phyloP scores from a whole-genome alignment of 73 alveolate genomes.

The Blepharisma japonicum region DNA sequence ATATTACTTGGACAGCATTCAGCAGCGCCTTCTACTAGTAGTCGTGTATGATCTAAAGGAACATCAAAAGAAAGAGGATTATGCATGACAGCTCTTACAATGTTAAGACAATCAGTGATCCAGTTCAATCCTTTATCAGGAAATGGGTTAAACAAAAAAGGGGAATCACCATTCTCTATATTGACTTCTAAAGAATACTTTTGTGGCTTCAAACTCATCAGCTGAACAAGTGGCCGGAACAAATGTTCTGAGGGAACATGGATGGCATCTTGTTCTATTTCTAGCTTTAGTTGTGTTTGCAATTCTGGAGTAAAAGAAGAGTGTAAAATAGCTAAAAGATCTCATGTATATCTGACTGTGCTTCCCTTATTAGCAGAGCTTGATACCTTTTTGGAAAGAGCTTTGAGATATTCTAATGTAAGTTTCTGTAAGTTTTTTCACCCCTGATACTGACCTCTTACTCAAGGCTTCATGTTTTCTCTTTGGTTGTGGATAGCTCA shows the following conservation, averaged over 20 bases:
- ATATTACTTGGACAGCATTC: conserved; percentile 16
- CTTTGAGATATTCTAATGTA: conserved; percentile 1
- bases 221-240: conserved; percentile 12
- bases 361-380: background rate
- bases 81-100: background rate
- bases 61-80: conserved; percentile 12
- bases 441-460: conserved; percentile 12
- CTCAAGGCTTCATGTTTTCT: conserved; percentile 23
- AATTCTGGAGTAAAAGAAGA: background rate
- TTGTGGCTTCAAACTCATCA: background rate
- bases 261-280: conserved; percentile 11
- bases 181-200: background rate
- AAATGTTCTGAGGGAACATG: background rate
- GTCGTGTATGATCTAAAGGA: conserved; percentile 2
- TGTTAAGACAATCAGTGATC: background rate
- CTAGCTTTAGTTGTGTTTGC: conserved; percentile 4
- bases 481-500: background rate
- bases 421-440: conserved; percentile 20
- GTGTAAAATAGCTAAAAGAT: conserved; percentile 1
- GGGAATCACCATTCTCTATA: background rate
- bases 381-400: background rate
- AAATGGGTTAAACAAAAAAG: conserved; percentile 4
- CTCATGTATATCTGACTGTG: conserved; percentile 14
- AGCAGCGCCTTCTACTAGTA: conserved; percentile 24
- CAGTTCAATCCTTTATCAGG: background rate